A percentile compares a stretch with the other conserved stretches of the same genome.
Evolutionary conservation across 352 stramenopile species (phyloP).

Genomic region (Lagenidium sp.): DNA sequence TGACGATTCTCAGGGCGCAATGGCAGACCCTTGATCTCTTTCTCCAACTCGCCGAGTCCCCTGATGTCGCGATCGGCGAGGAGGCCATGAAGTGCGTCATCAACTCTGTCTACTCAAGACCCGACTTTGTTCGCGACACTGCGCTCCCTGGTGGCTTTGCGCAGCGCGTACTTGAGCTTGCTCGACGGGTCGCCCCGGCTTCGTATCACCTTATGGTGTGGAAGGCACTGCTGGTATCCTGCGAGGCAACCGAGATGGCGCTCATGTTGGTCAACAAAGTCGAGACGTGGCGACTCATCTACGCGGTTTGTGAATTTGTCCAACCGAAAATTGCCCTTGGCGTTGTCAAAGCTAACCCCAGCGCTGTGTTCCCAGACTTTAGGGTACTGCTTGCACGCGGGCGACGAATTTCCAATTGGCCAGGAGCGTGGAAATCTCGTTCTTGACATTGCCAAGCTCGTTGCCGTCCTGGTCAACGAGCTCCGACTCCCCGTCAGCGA

Average conservation of each 20-base stretch:
- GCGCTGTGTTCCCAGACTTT: background rate
- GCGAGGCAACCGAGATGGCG: conserved; percentile 25
- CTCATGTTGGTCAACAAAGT: conserved; percentile 17
- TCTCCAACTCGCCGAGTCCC: conserved; percentile 13
- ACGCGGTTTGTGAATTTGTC: conserved; percentile 20
- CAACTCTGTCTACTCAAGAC: conserved; percentile 52
- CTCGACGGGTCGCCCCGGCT: conserved; percentile 10
- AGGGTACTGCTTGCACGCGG: conserved; percentile 19
- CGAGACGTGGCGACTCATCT: conserved; percentile 31
- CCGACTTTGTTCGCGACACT: conserved; percentile 34
- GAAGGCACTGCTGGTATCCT: conserved; percentile 46
- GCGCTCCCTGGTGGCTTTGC: conserved; percentile 15
- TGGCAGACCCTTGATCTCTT: conserved; percentile 28
- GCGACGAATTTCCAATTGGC: conserved; percentile 8
- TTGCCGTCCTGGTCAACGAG: conserved; percentile 46
- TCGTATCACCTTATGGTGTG: conserved; percentile 47
- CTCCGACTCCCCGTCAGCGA: conserved; percentile 12
- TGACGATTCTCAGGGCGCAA: background rate
- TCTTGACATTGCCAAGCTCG: conserved; percentile 47
- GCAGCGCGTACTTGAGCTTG: conserved; percentile 19
- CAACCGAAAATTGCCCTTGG: too few species aligned
- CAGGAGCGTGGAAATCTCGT: conserved; percentile 19
- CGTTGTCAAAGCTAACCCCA: too few species aligned
- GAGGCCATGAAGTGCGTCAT: conserved; percentile 63
- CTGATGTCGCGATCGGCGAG: conserved; percentile 20